Conservation (phyloP, 495 filamentous ascomycete genomes). For the Penicillium roqueforti region DNA sequence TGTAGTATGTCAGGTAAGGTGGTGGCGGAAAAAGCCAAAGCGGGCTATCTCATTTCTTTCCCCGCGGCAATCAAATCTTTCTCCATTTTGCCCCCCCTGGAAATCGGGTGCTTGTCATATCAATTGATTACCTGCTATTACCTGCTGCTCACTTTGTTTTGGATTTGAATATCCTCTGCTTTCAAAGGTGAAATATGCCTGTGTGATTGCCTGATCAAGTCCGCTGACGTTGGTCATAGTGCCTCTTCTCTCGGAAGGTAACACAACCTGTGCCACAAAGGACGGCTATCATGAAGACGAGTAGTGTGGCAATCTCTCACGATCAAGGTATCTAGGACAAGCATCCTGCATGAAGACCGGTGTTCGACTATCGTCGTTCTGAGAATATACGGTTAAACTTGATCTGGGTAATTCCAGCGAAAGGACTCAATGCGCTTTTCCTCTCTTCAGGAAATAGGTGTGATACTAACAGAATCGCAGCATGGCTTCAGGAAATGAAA, state of each 20-base stretch:
- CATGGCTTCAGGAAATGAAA: constrained; percentile 34
- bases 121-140: background rate
- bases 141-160: background rate
- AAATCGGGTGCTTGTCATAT: background rate
- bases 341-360: constrained; percentile 47
- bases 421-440: constrained; percentile 52
- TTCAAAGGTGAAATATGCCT: background rate
- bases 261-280: constrained; percentile 24
- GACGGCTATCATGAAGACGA: constrained; percentile 41
- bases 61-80: constrained; percentile 17
- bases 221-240: constrained; percentile 1
- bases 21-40: constrained; percentile 16
- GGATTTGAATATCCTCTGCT: background rate
- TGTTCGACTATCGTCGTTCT: constrained; percentile 48
- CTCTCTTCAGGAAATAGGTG: background rate
- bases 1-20: background rate
- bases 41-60: constrained; percentile 16
- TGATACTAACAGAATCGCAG: constrained; percentile 29
- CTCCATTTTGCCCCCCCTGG: constrained; percentile 6
- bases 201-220: background rate
- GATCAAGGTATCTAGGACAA: constrained; percentile 50
- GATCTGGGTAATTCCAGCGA: constrained; percentile 61
- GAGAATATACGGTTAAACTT: constrained; percentile 61
- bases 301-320: constrained; percentile 41
- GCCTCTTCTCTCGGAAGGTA: constrained; percentile 4